Evolutionary conservation across 306 rosid species (phyloP).

Genomic region (Trifolium fragiferum): DNA sequence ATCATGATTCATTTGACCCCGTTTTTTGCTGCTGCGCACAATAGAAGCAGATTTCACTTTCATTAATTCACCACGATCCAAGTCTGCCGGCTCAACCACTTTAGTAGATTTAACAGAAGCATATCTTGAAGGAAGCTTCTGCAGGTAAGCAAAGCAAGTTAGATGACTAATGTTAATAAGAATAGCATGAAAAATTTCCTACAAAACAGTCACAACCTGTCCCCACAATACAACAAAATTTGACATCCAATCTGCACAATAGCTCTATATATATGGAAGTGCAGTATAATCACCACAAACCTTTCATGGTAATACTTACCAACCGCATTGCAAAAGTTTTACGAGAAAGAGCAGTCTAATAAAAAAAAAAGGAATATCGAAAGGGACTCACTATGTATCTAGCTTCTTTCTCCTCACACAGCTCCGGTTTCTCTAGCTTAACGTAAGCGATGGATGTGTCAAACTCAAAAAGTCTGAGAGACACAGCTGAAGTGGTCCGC

Average conservation of each 20-base stretch:
- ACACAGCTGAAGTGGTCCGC: constrained; percentile 78
- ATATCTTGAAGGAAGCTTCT: constrained; percentile 72
- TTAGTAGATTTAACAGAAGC: constrained; percentile 54
- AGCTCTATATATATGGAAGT: neutral
- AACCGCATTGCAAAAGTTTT: neutral
- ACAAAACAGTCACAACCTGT: constrained; percentile 5
- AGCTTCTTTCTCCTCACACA: constrained; percentile 53
- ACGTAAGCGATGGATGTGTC: constrained; percentile 67
- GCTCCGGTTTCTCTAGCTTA: constrained; percentile 60
- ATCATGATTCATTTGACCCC: constrained; percentile 65
- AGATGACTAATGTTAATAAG: constrained; percentile 6
- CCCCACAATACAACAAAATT: constrained; percentile 8
- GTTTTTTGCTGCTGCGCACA: constrained; percentile 58
- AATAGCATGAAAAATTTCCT: constrained; percentile 7
- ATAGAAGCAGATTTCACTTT: constrained; percentile 53
- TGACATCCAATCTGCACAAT: constrained; percentile 23
- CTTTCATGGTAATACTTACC: constrained; percentile 24
- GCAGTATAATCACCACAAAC: constrained; percentile 3
- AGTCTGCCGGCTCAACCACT: constrained; percentile 52
- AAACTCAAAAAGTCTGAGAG: constrained; percentile 76
- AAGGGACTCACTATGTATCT: constrained; percentile 54
- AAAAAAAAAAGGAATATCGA: neutral
- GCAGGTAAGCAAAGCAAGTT: constrained; percentile 46
- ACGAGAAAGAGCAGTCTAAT: constrained; percentile 17
- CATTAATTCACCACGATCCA: constrained; percentile 47